Conservation (phyloP, 2,329 filamentous ascomycete genomes). For the Dactylella cylindrospora region DNA sequence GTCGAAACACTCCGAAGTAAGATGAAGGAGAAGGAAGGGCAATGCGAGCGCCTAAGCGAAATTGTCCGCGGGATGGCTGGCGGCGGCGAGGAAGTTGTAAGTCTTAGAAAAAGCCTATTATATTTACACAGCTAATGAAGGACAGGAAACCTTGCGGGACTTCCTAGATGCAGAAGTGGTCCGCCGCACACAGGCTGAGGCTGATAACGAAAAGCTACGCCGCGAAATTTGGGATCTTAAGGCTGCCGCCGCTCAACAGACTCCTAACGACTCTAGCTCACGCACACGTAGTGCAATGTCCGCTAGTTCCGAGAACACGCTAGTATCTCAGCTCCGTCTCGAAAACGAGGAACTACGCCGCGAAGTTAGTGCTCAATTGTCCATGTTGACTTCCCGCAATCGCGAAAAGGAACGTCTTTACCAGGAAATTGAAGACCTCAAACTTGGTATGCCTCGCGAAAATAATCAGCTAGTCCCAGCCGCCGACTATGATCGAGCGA, state of each 20-base stretch:
- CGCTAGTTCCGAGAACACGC: conserved; percentile 20
- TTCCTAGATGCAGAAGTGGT: conserved; percentile 88
- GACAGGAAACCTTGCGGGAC: conserved; percentile 89
- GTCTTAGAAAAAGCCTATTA: conserved; percentile 45
- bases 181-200: conserved; percentile 83
- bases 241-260: conserved; percentile 50
- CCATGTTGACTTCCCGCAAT: conserved; percentile 94
- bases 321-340: conserved; percentile 67
- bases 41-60: conserved; percentile 52
- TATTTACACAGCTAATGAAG: conserved; percentile 55
- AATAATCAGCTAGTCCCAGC: conserved; percentile 81
- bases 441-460: conserved; percentile 68
- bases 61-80: conserved; percentile 55
- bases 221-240: conserved; percentile 77
- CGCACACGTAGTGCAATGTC: conserved; percentile 30
- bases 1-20: conserved; percentile 81
- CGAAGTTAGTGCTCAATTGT: conserved; percentile 92
- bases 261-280: conserved; percentile 14
- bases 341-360: conserved; percentile 90
- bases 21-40: conserved; percentile 58
- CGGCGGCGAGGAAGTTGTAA: conserved; percentile 53
- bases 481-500: conserved; percentile 67
- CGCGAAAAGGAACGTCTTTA: conserved; percentile 92
- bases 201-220: conserved; percentile 78
- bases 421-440: conserved; percentile 95